These are phyloP conservation scores for Metarhizium humberi DNA, from an alignment of 2,329 filamentous ascomycete species.

Conservation along the genomic window DNA sequence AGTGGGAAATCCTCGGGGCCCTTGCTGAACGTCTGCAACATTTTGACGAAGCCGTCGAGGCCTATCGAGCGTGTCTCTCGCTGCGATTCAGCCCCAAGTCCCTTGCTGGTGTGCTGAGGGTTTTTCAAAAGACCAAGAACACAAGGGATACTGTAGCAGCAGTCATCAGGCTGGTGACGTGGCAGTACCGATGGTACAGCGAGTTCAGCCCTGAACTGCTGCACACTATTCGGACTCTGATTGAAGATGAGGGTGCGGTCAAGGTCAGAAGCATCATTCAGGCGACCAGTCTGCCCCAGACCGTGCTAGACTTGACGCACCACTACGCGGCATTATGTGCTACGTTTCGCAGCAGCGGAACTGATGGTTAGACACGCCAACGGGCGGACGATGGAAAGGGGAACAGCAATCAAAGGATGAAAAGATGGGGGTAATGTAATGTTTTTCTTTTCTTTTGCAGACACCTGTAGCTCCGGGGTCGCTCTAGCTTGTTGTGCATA, in stretches of 20 bases:
- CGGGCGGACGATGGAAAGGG: background rate
- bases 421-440: background rate
- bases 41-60: conserved; percentile 82
- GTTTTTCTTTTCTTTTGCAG: background rate
- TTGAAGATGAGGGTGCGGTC: conserved; percentile 94
- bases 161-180: conserved; percentile 87
- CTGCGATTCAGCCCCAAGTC: conserved; percentile 92
- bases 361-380: conserved; percentile 55
- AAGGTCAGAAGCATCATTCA: conserved; percentile 97
- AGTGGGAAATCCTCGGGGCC: conserved; percentile 96
- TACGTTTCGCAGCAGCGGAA: conserved; percentile 89
- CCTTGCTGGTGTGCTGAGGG: conserved; percentile 71
- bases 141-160: conserved; percentile 73
- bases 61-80: conserved; percentile 78
- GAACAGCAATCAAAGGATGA: background rate
- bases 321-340: conserved; percentile 93
- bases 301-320: conserved; percentile 88
- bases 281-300: conserved; percentile 85
- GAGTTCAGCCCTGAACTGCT: conserved; percentile 94
- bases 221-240: conserved; percentile 79
- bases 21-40: conserved; percentile 91
- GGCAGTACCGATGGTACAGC: conserved; percentile 99
- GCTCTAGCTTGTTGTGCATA: background rate
- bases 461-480: background rate
- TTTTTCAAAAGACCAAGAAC: conserved; percentile 70